Conservation (phyloP, 257 asterid genomes). For the Scutellaria galericulata region DNA sequence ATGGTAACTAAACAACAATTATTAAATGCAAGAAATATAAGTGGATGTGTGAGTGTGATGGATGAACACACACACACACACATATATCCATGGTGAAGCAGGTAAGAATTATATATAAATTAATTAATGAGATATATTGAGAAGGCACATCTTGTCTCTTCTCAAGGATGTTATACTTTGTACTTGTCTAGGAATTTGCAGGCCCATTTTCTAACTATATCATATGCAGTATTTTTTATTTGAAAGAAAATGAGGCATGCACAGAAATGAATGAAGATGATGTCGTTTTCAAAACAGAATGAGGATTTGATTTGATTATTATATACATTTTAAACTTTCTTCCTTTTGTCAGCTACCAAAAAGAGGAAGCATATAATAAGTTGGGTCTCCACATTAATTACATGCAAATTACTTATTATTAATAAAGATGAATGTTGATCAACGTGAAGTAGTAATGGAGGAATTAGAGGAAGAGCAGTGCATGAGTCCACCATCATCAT, state of each 20-base stretch:
- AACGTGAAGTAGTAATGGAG: background rate
- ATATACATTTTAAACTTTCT: background rate
- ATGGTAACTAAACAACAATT: background rate
- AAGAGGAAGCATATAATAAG: background rate
- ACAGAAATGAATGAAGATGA: background rate
- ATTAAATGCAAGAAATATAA: no score
- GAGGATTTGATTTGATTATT: constrained; percentile 3
- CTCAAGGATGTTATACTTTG: constrained; percentile 30
- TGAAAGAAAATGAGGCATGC: background rate
- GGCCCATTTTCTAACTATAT: constrained; percentile 8
- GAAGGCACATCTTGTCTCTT: constrained; percentile 39
- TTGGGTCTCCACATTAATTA: no score
- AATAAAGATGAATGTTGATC: no score
- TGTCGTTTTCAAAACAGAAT: constrained; percentile 17
- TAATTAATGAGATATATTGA: background rate
- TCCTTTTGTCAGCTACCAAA: background rate
- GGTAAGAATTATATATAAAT: background rate
- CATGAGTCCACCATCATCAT: background rate
- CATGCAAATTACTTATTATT: constrained; percentile 7
- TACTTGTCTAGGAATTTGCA: constrained; percentile 25
- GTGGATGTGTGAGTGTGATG: no score
- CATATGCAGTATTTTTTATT: background rate
- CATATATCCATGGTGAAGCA: background rate
- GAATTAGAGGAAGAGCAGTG: constrained; percentile 12
- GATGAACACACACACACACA: no score